Percentiles rank a stretch among this genome's conserved stretches.
Evolutionary conservation across 2,329 filamentous ascomycete species (phyloP).

Genomic region (Ophiostoma quercus): DNA sequence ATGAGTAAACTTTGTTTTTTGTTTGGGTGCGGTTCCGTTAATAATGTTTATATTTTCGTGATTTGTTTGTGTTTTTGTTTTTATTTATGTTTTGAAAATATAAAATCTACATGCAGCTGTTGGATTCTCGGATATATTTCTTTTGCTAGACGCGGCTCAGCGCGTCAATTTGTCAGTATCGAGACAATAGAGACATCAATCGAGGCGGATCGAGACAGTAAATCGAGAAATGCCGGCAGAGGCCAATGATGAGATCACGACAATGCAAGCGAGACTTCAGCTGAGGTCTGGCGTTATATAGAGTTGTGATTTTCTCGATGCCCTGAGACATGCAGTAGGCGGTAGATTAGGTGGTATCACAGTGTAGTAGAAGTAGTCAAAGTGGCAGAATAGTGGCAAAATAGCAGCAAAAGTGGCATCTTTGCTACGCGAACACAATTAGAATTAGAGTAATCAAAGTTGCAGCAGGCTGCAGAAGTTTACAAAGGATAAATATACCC

Average conservation of each 20-base stretch:
- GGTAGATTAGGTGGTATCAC: not conserved
- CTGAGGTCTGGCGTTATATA: not conserved
- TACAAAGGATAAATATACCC: not conserved
- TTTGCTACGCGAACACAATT: not conserved
- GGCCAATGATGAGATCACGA: not conserved
- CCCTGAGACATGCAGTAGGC: slow-evolving; percentile 5
- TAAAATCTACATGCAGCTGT: not conserved
- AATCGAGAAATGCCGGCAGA: not conserved
- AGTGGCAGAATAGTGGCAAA: not conserved
- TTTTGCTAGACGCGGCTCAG: not conserved
- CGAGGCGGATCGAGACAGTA: no score
- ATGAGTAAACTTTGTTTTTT: not conserved
- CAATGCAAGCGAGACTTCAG: not conserved
- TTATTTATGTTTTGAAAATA: not conserved
- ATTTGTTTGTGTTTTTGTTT: no score
- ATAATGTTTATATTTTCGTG: no score
- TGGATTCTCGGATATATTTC: not conserved
- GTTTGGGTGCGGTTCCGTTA: no score
- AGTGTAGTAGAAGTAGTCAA: not conserved
- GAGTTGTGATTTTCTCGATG: not conserved
- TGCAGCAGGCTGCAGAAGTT: not conserved
- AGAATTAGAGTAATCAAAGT: slow-evolving; percentile 1
- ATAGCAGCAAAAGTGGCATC: not conserved
- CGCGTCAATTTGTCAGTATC: not conserved
- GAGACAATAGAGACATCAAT: not conserved